A percentile compares a stretch with the other conserved stretches of the same genome.
These are phyloP conservation scores for Jamesozyma hellenica DNA, from an alignment of 805 yeast species.

Conservation along the genomic window DNA sequence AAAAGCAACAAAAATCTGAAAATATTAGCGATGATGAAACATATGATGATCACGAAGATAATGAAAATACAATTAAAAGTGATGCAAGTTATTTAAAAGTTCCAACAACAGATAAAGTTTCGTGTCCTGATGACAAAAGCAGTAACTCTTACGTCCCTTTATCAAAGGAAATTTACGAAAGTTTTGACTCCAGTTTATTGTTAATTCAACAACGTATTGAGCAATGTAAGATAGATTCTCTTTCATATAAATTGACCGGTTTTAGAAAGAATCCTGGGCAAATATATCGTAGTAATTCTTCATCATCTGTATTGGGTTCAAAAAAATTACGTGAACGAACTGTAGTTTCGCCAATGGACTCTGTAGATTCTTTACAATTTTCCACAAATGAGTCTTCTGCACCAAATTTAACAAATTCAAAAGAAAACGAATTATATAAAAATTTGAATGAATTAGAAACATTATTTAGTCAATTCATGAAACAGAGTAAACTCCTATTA, in stretches of 20 bases:
- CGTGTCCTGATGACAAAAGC: background rate
- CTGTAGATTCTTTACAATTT: constrained; percentile 3
- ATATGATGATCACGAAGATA: background rate
- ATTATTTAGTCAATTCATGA: constrained; percentile 14
- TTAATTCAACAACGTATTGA: constrained; percentile 23
- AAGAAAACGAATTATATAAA: constrained; percentile 19
- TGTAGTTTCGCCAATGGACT: constrained; percentile 5
- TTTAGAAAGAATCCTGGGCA: background rate
- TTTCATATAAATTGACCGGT: constrained; percentile 9
- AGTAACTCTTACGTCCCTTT: constrained; percentile 8
- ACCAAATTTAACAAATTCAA: background rate
- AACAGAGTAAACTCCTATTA: constrained; percentile 15
- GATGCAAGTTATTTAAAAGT: background rate
- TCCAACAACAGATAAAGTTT: background rate
- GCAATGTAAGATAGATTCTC: constrained; percentile 21
- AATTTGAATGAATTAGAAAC: constrained; percentile 18
- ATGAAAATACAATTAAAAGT: background rate
- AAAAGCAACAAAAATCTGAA: constrained; percentile 8
- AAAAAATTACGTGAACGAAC: constrained; percentile 6
- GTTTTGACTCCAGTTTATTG: constrained; percentile 13
- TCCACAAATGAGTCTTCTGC: constrained; percentile 1
- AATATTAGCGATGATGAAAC: background rate
- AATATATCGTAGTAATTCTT: constrained; percentile 9
- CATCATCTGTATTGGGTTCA: constrained; percentile 8
- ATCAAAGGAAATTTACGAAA: constrained; percentile 14